Base-by-base conservation (phyloP, 1,284 basidiomycete genomes). In the Microbotryum violaceum region DNA sequence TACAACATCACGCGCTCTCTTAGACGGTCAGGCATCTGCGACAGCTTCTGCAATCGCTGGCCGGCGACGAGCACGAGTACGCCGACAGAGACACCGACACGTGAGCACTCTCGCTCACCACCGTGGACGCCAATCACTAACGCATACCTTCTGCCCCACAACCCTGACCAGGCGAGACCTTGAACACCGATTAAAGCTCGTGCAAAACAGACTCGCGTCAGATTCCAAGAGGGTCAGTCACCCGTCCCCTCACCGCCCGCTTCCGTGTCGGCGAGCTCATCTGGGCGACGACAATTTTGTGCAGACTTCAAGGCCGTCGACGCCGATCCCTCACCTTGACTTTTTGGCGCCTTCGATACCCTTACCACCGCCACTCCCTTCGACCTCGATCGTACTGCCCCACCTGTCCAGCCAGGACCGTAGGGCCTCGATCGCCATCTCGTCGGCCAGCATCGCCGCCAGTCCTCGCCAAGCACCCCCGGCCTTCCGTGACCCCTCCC, bases 11-110 rank as follows among this genome's bases (percentile, higher is more conserved):
- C 33, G 29, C n/a, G 45, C 9, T 46, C 20, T 0, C 48, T n/a
- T 8, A 65, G 63, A 59, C 63, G 14, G 54, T 58, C 12, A 51
- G 42, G 44, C 60, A 62, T 18, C 60, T 60, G 20, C 33, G 57
- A 4, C 49, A 62, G 29, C 50, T 63, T 21, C 48, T 58, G 47
- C 25, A 33, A 31, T 49, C n/a, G 31, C 33, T 8, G 9, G 44
- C 12, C 23, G 44, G 12, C 9, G 53, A 42, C 14, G 44, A 42
- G 8, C 18, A 6, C 42, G 29, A 21, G 53, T 25, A 29, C 52
- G 37, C 29, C 29, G 29, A 31, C 31, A 8, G n/a, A n/a, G 4
- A 33, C 10, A 8, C 20, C 49, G 42, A 54, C 3, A 37, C 44
- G 49, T 5, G 16, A 27, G 14, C 3, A 3, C 20, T 5, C 44